Conservation (phyloP, 2,329 filamentous ascomycete species). For the Sclerotinia sclerotiorum region DNA sequence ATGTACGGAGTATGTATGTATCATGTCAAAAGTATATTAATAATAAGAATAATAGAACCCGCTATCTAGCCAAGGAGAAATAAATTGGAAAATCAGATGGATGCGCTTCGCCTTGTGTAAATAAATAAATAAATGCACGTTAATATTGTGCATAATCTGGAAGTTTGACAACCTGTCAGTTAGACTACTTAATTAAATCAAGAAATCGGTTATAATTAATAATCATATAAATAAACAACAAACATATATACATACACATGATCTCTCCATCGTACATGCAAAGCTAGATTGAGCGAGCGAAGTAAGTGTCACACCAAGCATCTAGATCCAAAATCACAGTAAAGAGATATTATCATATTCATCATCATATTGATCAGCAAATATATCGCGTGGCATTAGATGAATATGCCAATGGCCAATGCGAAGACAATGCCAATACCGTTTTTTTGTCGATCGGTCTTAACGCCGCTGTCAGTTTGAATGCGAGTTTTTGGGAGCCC, state of each 20-base stretch:
- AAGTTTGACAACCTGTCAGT: not conserved
- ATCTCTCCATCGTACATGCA: not conserved
- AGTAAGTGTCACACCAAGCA: not conserved
- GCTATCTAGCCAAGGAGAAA: not conserved
- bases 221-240: not conserved
- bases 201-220: not conserved
- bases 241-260: not conserved
- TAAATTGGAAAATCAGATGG: not conserved
- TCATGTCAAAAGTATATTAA: not conserved
- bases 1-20: not conserved
- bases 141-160: not conserved
- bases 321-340: not conserved
- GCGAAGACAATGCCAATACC: not conserved
- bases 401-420: not conserved
- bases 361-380: conserved; percentile 8
- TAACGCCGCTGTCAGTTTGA: not conserved
- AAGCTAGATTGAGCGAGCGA: too few relatives aligned
- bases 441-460: not conserved
- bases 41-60: too few relatives aligned
- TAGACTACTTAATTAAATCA: too few relatives aligned
- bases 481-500: not conserved
- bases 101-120: not conserved
- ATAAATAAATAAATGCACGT: not conserved
- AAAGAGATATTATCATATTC: not conserved
- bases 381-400: not conserved